phyloP scores from a whole-genome alignment of 345 rosid genomes.

The Laguncularia racemosa region DNA sequence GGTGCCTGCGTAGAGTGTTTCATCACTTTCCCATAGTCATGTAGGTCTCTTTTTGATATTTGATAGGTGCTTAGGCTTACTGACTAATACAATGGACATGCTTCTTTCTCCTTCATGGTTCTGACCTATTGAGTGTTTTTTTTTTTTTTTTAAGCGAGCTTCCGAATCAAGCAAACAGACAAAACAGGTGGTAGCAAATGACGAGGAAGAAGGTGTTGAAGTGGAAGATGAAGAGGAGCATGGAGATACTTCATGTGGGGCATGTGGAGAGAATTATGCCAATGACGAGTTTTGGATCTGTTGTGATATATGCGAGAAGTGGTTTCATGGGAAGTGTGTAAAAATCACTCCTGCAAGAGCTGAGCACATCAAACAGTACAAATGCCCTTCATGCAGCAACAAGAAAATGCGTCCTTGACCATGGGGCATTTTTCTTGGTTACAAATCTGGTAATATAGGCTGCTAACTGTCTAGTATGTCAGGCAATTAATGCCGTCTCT shows the following conservation, averaged over 20 bases:
- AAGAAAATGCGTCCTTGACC: constrained; percentile 62
- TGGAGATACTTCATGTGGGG: constrained; percentile 67
- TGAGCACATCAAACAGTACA: constrained; percentile 79
- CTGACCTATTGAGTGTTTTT: neutral
- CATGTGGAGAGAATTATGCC: constrained; percentile 65
- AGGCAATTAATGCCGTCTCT: too few species aligned
- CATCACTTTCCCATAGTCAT: too few species aligned
- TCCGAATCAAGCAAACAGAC: constrained; percentile 38
- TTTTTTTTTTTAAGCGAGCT: constrained; percentile 22
- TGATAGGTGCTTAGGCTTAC: too few species aligned
- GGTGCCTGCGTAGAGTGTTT: too few species aligned
- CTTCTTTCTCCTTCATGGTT: too few species aligned
- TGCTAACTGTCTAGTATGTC: too few species aligned
- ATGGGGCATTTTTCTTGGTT: neutral
- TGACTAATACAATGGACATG: too few species aligned
- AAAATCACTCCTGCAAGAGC: constrained; percentile 84
- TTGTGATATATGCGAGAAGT: constrained; percentile 67
- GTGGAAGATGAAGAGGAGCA: constrained; percentile 60
- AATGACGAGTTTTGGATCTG: constrained; percentile 77
- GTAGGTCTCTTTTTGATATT: too few species aligned
- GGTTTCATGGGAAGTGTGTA: constrained; percentile 84
- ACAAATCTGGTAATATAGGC: neutral
- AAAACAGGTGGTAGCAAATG: constrained; percentile 26
- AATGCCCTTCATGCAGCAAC: constrained; percentile 83
- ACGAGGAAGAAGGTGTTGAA: constrained; percentile 41